phyloP scores from a whole-genome alignment of 2,329 filamentous ascomycete species.

The Hysterium pulicare region DNA sequence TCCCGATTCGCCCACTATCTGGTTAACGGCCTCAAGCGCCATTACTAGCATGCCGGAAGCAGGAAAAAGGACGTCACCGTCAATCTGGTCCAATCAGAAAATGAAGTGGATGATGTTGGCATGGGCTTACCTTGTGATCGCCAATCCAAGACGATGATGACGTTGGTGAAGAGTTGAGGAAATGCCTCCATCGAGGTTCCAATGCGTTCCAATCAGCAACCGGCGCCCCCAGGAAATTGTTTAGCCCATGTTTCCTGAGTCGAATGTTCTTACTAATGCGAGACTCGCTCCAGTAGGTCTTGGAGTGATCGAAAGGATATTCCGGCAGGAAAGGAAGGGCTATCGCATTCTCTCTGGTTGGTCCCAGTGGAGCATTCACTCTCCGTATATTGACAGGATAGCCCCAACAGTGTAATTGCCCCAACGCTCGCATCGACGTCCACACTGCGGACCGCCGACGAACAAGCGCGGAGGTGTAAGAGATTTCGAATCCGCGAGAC shows the following conservation, averaged over 20 bases:
- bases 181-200: slow-evolving; percentile 19
- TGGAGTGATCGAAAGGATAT: slow-evolving; percentile 33
- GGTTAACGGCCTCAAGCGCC: slow-evolving; percentile 19
- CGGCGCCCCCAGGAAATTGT: slow-evolving; percentile 21
- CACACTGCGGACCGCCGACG: slow-evolving; percentile 11
- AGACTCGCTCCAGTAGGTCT: background rate
- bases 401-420: slow-evolving; percentile 13
- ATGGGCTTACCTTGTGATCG: slow-evolving; percentile 37
- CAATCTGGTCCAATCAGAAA: slow-evolving; percentile 8
- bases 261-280: background rate
- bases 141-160: slow-evolving; percentile 40
- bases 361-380: slow-evolving; percentile 14
- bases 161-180: slow-evolving; percentile 41
- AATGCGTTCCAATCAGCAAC: slow-evolving; percentile 13
- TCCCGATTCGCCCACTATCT: background rate
- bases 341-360: background rate
- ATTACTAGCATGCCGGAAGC: slow-evolving; percentile 22
- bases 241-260: background rate
- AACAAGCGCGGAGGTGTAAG: slow-evolving; percentile 12
- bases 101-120: background rate
- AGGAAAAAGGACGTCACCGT: slow-evolving; percentile 16
- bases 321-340: slow-evolving; percentile 19
- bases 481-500: background rate
- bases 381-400: slow-evolving; percentile 10
- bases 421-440: slow-evolving; percentile 11